Evolutionary conservation across 148 eudicot genomes (phyloP).

Genomic region (Dianthus caryophyllus): DNA sequence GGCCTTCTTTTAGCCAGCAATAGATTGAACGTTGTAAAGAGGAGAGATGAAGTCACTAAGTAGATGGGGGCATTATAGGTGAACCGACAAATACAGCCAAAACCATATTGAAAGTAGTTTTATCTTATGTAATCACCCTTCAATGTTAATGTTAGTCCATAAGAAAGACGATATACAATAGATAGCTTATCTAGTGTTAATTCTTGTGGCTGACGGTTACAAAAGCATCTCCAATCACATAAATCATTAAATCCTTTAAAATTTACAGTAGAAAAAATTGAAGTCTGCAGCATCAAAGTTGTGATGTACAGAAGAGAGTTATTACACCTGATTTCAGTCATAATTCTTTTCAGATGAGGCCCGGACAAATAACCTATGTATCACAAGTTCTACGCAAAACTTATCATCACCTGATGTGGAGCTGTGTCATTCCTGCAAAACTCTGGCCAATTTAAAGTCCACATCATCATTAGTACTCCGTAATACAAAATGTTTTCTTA

Average conservation of each 20-base stretch:
- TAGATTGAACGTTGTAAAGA: too few species aligned
- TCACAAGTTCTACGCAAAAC: slow-evolving; percentile 9
- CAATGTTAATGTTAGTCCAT: too few species aligned
- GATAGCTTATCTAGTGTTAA: not conserved
- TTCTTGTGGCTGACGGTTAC: not conserved
- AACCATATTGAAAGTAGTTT: too few species aligned
- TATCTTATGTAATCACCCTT: too few species aligned
- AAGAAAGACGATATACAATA: too few species aligned
- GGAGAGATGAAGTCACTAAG: too few species aligned
- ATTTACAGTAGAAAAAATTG: not conserved
- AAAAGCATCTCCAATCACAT: slow-evolving; percentile 2
- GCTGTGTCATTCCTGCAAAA: slow-evolving; percentile 22
- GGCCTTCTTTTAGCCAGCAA: too few species aligned
- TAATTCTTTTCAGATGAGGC: slow-evolving; percentile 6
- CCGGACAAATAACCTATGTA: slow-evolving; percentile 14
- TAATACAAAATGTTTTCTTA: not conserved
- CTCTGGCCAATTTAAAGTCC: slow-evolving; percentile 1
- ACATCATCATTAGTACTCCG: not conserved
- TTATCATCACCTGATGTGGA: slow-evolving; percentile 11
- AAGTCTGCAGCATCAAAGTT: not conserved
- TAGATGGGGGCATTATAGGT: too few species aligned
- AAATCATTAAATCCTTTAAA: slow-evolving; percentile 3
- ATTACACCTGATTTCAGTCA: slow-evolving; percentile 4
- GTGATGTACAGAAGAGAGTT: slow-evolving; percentile 12
- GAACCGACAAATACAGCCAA: too few species aligned